These are phyloP conservation scores for Paraurostyla sp. DNA, from an alignment of 73 alveolate species.

Conservation along the genomic window DNA sequence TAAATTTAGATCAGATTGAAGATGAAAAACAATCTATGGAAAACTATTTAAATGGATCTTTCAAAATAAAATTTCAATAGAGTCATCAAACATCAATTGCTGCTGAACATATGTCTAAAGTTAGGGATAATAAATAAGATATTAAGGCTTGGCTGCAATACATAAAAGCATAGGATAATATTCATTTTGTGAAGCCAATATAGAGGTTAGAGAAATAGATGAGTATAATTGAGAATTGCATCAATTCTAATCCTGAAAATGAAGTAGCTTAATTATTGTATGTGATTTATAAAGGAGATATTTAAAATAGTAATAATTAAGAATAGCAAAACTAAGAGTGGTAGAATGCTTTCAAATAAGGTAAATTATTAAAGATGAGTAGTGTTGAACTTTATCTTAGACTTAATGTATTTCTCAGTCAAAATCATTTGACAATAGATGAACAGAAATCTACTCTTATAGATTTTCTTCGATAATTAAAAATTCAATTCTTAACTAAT, in stretches of 20 bases:
- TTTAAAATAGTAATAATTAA: not conserved
- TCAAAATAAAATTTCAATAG: no score
- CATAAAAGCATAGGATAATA: not conserved
- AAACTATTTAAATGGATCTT: no score
- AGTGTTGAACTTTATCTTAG: not conserved
- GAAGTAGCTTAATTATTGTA: not conserved
- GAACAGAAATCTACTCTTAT: not conserved
- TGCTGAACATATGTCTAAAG: not conserved
- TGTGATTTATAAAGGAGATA: not conserved
- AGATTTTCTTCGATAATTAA: not conserved
- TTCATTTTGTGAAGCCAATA: not conserved
- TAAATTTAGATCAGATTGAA: no score
- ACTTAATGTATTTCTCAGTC: not conserved
- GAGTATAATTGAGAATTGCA: not conserved
- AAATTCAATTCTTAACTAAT: not conserved
- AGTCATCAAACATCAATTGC: not conserved
- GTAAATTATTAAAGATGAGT: not conserved
- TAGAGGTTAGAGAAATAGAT: conserved; percentile 15
- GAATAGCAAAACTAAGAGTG: not conserved
- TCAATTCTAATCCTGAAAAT: not conserved
- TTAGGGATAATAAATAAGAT: not conserved
- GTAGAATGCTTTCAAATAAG: not conserved
- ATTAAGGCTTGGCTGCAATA: not conserved
- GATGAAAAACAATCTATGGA: no score
- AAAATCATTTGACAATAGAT: not conserved